Conservation (phyloP, 768 basidiomycete species). For the Mrakia blollopis region DNA sequence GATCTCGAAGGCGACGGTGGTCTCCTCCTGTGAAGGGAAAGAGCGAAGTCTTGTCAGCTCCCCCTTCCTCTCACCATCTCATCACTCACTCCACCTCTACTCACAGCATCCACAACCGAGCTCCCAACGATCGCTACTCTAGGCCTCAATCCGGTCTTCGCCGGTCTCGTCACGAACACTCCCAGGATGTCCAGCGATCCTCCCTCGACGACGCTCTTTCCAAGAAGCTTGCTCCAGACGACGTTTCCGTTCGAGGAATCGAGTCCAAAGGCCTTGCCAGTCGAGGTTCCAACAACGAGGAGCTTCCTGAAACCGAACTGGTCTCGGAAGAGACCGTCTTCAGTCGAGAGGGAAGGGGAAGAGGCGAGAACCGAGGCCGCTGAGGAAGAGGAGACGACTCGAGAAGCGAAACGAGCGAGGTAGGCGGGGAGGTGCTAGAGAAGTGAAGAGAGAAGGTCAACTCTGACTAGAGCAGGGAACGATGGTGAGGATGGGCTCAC, state of each 20-base stretch:
- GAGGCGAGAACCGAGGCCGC: constrained; percentile 46
- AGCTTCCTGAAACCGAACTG: constrained; percentile 82
- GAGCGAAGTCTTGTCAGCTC: background rate
- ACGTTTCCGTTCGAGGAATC: constrained; percentile 72
- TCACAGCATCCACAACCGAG: background rate
- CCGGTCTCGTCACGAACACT: constrained; percentile 40
- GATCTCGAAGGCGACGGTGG: constrained; percentile 41
- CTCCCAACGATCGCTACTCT: constrained; percentile 37
- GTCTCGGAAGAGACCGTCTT: constrained; percentile 56
- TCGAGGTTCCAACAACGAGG: constrained; percentile 63
- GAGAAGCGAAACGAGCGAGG: constrained; percentile 58
- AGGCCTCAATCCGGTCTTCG: constrained; percentile 34
- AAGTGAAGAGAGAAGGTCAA: constrained; percentile 24
- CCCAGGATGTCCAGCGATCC: constrained; percentile 37
- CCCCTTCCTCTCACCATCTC: background rate
- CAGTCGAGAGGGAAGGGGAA: constrained; percentile 40
- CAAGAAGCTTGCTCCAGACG: constrained; percentile 74
- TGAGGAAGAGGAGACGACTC: constrained; percentile 57
- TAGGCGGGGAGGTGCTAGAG: constrained; percentile 66
- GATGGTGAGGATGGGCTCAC: constrained; percentile 33
- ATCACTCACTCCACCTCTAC: background rate
- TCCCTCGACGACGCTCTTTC: constrained; percentile 45
- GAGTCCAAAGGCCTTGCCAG: constrained; percentile 74
- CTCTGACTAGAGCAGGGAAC: background rate
- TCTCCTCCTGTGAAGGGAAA: background rate